Base-by-base conservation (phyloP, 352 stramenopile species). In the Globisporangium abappressorium region DNA sequence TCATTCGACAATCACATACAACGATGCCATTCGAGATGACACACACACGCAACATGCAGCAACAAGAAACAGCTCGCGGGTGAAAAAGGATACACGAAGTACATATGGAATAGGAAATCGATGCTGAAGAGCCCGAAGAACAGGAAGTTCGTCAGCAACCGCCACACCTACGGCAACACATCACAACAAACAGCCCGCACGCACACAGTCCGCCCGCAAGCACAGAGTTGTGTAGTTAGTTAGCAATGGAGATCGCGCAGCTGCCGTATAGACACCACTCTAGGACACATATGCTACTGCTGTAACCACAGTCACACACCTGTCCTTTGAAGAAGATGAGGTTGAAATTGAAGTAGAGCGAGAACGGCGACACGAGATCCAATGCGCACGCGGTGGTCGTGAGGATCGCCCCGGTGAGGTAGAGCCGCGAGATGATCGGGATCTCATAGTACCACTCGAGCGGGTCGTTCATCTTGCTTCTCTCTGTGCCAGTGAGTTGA, bases 91-190 rank as follows among this genome's bases (percentile, higher is more conserved):
- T 85, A 96, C 89, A 99, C 88, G 81, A 99, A 99, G 84, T 99
- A 99, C 97, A 99, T 99, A 84, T 99, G 97, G 80, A 99, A 99
- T 49, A 99, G 78, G 77, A 99, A 99, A 71, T 99, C 97, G 49
- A 99, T 85, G 57, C 93, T 98, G 69, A 99, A 99, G 61, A 98
- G 90, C 22, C 98, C 98, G 79, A 99, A 99, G 88, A 99, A 99
- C 54, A 99, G 78, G 81, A 99, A 99, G 57, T 97, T 99, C 59
- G 96, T 99, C 61, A 99, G 69, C 24, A 99, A 78, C 58, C 98
- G 83, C 97, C 97, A 99, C 34, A 95, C 74, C 87, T 95, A 63
- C 54, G 20, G 5, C 26, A 2, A 28, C 18, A 26, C 15, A 22
- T 61, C 59, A 14, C 22, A 58, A 2, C 20, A 26, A 33, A 33